Percentiles rank a stretch among this genome's conserved stretches.
These are phyloP conservation scores for Camellia japonica DNA, from an alignment of 148 eudicot species.

Conservation along the genomic window DNA sequence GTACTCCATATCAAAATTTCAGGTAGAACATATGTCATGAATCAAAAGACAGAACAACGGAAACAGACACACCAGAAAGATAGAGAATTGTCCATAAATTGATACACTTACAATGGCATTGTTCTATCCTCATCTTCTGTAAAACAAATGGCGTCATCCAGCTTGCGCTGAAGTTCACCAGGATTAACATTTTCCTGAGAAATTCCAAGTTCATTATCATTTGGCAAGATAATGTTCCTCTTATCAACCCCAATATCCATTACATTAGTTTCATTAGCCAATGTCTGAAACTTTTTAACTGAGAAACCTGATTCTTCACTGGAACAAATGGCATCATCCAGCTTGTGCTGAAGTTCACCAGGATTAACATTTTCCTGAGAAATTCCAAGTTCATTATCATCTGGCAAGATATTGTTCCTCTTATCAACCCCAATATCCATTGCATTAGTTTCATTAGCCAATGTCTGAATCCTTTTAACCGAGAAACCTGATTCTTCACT, in stretches of 20 bases:
- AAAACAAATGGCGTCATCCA: slow-evolving; percentile 15
- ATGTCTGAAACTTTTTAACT: slow-evolving; percentile 7
- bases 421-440: no score
- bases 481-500: slow-evolving; percentile 3
- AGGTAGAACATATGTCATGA: neutral
- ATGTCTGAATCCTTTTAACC: no score
- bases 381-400: slow-evolving; percentile 4
- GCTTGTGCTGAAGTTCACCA: no score
- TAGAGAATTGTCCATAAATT: neutral
- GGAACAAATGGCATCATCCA: neutral
- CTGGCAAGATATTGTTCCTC: neutral
- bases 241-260: slow-evolving; percentile 12
- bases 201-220: slow-evolving; percentile 17
- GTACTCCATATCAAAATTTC: neutral
- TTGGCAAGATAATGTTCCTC: slow-evolving; percentile 16
- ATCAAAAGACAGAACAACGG: neutral
- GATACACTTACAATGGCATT: slow-evolving; percentile 32
- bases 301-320: slow-evolving; percentile 10
- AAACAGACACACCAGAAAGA: neutral
- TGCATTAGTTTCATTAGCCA: no score
- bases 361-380: neutral
- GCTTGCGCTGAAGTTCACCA: slow-evolving; percentile 15
- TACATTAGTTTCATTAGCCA: slow-evolving; percentile 15
- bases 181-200: slow-evolving; percentile 12
- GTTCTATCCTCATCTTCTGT: slow-evolving; percentile 17